Conservation (phyloP, 768 basidiomycete species). For the Chalciporus pseudorubinellus region DNA sequence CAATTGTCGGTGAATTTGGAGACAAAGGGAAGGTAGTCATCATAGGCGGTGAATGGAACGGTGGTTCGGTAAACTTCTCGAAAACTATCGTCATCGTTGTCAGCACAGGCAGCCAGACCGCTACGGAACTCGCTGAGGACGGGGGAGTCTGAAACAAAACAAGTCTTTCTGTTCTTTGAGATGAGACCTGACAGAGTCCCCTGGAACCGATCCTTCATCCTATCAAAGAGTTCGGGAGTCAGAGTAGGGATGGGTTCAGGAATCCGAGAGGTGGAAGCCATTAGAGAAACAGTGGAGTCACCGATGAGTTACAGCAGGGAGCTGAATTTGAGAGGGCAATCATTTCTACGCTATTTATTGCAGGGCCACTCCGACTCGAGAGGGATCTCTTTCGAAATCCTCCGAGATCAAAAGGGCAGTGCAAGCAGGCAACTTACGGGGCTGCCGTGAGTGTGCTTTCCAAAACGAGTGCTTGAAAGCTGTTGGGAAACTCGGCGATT, state of each 20-base stretch:
- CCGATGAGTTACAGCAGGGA: too few relatives aligned
- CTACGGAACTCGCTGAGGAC: conserved; percentile 12
- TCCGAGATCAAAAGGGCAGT: too few relatives aligned
- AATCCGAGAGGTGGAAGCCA: neutral
- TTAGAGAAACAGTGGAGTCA: neutral
- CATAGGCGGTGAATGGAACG: conserved; percentile 22
- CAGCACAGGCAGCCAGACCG: conserved; percentile 7
- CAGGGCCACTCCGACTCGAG: too few relatives aligned
- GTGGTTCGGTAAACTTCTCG: conserved; percentile 13
- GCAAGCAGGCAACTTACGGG: too few relatives aligned
- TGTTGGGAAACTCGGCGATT: too few relatives aligned
- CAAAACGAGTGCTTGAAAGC: too few relatives aligned
- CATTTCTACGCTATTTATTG: too few relatives aligned
- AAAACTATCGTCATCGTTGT: conserved; percentile 3
- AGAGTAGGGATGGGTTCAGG: conserved; percentile 1
- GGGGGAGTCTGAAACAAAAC: conserved; percentile 14
- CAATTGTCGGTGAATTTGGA: conserved; percentile 4
- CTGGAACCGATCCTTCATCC: neutral
- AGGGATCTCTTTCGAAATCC: too few relatives aligned
- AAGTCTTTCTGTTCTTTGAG: conserved; percentile 12
- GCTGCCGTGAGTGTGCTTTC: too few relatives aligned
- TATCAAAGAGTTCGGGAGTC: conserved; percentile 3
- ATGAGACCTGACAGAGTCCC: conserved; percentile 10
- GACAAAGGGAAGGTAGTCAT: conserved; percentile 19
- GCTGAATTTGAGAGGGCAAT: too few relatives aligned